Evolutionary conservation across 352 stramenopile species (phyloP).

Genomic region (Phytophthora meadii): DNA sequence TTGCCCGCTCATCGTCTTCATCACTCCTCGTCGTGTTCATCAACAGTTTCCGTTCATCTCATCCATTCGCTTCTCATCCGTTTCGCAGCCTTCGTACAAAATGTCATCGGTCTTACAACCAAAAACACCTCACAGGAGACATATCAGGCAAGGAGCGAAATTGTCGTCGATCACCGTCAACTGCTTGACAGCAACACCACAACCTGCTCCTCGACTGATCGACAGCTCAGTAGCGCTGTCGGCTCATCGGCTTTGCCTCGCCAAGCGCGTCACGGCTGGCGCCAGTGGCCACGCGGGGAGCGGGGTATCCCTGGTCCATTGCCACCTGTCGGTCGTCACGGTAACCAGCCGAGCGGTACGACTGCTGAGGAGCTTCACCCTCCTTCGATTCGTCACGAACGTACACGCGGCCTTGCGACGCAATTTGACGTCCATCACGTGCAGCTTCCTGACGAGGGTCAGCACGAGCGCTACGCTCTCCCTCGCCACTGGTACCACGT

Average conservation of each 20-base stretch:
- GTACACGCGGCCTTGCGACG: constrained; percentile 71
- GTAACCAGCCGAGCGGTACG: constrained; percentile 62
- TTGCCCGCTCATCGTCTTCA: constrained; percentile 34
- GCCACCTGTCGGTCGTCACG: constrained; percentile 60
- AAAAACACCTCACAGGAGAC: constrained; percentile 23
- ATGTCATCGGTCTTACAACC: constrained; percentile 25
- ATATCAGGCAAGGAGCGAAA: constrained; percentile 21
- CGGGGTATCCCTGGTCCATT: constrained; percentile 62
- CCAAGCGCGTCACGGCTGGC: constrained; percentile 63
- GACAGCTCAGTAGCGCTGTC: constrained; percentile 75
- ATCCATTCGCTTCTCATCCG: constrained; percentile 32
- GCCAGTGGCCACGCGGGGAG: constrained; percentile 67
- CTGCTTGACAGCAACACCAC: constrained; percentile 23
- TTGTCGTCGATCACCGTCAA: constrained; percentile 21
- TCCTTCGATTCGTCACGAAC: constrained; percentile 78
- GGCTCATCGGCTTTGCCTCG: constrained; percentile 76
- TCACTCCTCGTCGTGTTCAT: constrained; percentile 36
- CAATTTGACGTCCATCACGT: constrained; percentile 53
- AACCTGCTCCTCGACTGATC: constrained; percentile 20
- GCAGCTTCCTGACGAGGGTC: constrained; percentile 61
- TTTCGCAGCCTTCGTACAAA: constrained; percentile 23
- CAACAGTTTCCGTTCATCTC: constrained; percentile 40
- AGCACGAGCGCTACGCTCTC: constrained; percentile 67
- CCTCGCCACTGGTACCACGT: constrained; percentile 66
- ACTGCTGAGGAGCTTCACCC: constrained; percentile 53